A percentile compares a stretch with the other conserved stretches of the same genome.
These are phyloP conservation scores for Geotrichum citri-aurantii DNA, from an alignment of 1,139 yeast genomes.

Conservation along the genomic window DNA sequence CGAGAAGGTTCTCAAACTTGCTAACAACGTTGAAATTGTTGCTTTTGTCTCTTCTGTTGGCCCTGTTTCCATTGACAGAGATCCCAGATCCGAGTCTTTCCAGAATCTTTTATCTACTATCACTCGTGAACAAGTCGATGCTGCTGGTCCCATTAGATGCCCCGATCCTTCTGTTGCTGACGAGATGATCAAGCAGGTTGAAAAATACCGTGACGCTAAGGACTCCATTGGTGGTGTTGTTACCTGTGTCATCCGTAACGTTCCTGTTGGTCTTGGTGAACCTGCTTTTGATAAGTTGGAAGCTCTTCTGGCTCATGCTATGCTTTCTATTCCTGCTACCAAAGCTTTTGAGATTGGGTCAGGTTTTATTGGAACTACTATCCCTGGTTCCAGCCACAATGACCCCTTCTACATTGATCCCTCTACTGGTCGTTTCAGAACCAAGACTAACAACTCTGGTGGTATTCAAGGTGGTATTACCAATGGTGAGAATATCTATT, in stretches of 20 bases:
- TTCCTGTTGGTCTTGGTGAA: constrained; percentile 93
- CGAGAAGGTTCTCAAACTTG: constrained; percentile 73
- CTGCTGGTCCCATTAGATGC: constrained; percentile 85
- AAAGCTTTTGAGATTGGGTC: constrained; percentile 97
- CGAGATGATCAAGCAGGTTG: constrained; percentile 80
- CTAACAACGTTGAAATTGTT: constrained; percentile 84
- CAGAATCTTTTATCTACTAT: constrained; percentile 61
- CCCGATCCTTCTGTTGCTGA: constrained; percentile 72
- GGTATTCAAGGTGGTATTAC: constrained; percentile 98
- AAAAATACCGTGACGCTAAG: constrained; percentile 74
- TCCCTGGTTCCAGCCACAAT: constrained; percentile 92
- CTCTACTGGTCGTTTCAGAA: constrained; percentile 53
- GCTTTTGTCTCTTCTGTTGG: constrained; percentile 96
- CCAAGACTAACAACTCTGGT: constrained; percentile 88
- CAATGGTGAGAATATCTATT: constrained; percentile 91
- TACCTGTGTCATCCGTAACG: constrained; percentile 91
- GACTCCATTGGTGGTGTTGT: constrained; percentile 98
- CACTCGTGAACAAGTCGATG: constrained; percentile 85
- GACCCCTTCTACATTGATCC: constrained; percentile 49
- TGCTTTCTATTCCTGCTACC: constrained; percentile 95
- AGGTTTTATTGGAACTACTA: constrained; percentile 82
- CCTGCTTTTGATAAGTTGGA: constrained; percentile 96
- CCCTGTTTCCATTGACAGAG: constrained; percentile 64
- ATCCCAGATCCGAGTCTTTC: constrained; percentile 60
- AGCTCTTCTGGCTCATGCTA: constrained; percentile 92